Base-by-base conservation (phyloP, 176 grass and related monocot genomes). In the Oryza glumipatula region DNA sequence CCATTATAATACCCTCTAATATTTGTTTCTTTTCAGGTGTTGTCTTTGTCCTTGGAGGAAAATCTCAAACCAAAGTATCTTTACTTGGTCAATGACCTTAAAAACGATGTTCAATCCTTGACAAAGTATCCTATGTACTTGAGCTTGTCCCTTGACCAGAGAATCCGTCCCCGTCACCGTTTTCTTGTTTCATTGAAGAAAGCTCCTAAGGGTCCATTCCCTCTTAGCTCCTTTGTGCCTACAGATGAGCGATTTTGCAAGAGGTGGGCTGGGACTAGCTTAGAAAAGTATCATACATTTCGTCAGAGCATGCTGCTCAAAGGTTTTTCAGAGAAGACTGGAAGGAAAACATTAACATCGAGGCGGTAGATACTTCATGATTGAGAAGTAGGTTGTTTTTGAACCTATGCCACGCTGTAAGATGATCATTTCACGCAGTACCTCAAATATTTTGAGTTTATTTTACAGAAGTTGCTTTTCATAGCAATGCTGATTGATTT, bases 111-210 rank as follows among this genome's bases (percentile, higher is more conserved):
- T 82, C 83, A 94, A 6, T 84, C 89, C 46, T 85, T 98, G 83
- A 95, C 91, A 12, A 98, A 98, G 80, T 98, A 98, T 87, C 96
- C 93, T 41, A 94, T 89, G 91, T 98, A 98, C 80, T 87, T 98
- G 77, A 98, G 96, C 80, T 80, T 98, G 26, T 98, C 96, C 74
- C 88, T 98, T 70, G 91, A 94, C 48, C 96, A 95, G 81, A 94
- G 96, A 84, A 98, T 98, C 80, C 89, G 93, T 30, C 96, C 96
- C 19, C 91, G 93, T 45, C 96, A 94, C 79, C 79, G 81, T 49
- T 98, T 98, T 80, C 90, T 98, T 22, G 88, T 98, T 88, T 98
- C 91, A 32, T 74, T 98, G 67, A 95, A 94, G 81, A 98, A 95
- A 84, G 93, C 83, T 85, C 96, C 96, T 66, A 92, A 92, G 63